Evolutionary conservation across 1,284 basidiomycete species (phyloP).

Genomic region (Coniferiporia sulphurascens): DNA sequence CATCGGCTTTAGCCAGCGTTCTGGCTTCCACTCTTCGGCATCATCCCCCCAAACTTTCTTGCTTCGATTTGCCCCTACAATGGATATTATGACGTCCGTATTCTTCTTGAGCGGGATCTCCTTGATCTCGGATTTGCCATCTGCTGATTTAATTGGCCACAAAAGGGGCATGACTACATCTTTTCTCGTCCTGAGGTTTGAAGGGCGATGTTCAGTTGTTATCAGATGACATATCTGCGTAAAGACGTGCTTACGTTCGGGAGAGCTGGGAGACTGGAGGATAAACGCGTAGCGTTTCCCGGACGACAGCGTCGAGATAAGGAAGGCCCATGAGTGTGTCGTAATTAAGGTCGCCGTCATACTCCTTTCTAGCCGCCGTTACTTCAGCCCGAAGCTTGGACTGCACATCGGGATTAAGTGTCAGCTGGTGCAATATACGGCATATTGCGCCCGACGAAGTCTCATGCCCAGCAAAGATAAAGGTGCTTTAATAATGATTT

Average conservation of each 20-base stretch:
- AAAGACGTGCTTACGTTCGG: constrained; percentile 22
- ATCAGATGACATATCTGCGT: not conserved
- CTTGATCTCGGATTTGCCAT: constrained; percentile 5
- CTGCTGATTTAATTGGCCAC: constrained; percentile 9
- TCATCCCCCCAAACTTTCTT: constrained; percentile 17
- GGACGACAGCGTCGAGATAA: constrained; percentile 36
- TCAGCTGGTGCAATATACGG: constrained; percentile 34
- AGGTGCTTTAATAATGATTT: constrained; percentile 28
- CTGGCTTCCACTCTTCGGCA: constrained; percentile 10
- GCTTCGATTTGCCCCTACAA: constrained; percentile 11
- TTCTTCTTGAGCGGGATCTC: constrained; percentile 5
- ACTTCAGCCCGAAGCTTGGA: constrained; percentile 33
- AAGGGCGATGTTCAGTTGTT: not conserved
- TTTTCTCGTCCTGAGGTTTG: constrained; percentile 15
- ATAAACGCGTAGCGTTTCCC: constrained; percentile 35
- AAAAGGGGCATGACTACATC: constrained; percentile 16
- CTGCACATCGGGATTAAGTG: constrained; percentile 31
- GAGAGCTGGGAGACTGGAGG: constrained; percentile 26
- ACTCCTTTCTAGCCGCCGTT: constrained; percentile 24
- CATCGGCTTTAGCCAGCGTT: constrained; percentile 6
- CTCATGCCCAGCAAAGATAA: constrained; percentile 36
- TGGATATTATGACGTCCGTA: constrained; percentile 15
- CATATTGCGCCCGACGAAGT: constrained; percentile 34
- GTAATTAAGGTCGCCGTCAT: constrained; percentile 29
- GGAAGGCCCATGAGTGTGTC: constrained; percentile 32